phyloP scores from a whole-genome alignment of 805 yeast genomes.

The Candida mattraensis region DNA sequence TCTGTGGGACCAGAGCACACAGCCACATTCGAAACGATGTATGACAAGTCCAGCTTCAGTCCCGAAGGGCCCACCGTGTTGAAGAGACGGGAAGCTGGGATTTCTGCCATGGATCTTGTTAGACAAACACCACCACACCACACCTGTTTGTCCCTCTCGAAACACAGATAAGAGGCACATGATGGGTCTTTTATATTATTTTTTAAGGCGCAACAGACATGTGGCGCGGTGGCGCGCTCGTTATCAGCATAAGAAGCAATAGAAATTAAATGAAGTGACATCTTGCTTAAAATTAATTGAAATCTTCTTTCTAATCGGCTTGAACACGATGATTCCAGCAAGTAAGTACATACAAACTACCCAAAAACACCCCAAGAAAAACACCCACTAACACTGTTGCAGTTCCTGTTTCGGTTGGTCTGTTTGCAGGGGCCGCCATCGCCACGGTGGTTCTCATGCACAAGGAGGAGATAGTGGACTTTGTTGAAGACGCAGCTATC shows the following conservation, averaged over 20 bases:
- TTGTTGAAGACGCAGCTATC: slow-evolving; percentile 23
- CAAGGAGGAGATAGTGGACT: slow-evolving; percentile 29
- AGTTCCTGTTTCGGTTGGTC: slow-evolving; percentile 27
- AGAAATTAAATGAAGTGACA: too few species aligned
- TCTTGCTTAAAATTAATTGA: too few species aligned
- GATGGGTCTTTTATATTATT: too few species aligned
- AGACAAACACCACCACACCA: too few species aligned
- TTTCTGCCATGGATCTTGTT: slow-evolving; percentile 1
- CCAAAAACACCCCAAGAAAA: too few species aligned
- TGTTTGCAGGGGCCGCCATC: slow-evolving; percentile 28
- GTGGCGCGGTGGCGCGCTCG: slow-evolving; percentile 1
- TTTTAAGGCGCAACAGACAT: not conserved
- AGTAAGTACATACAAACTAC: too few species aligned
- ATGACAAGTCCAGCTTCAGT: slow-evolving; percentile 58
- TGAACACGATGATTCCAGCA: too few species aligned
- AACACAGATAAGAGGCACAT: too few species aligned
- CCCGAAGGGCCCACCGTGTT: not conserved
- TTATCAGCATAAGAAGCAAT: too few species aligned
- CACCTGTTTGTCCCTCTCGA: too few species aligned
- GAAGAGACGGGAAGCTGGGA: not conserved
- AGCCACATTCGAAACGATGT: slow-evolving; percentile 60
- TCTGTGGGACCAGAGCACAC: slow-evolving; percentile 78
- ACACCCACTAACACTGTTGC: slow-evolving; percentile 2
- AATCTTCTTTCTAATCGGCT: too few species aligned
- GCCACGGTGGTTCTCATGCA: slow-evolving; percentile 24